Conservation (phyloP, 2,329 filamentous ascomycete genomes). For the Ambrosiella cleistominuta region DNA sequence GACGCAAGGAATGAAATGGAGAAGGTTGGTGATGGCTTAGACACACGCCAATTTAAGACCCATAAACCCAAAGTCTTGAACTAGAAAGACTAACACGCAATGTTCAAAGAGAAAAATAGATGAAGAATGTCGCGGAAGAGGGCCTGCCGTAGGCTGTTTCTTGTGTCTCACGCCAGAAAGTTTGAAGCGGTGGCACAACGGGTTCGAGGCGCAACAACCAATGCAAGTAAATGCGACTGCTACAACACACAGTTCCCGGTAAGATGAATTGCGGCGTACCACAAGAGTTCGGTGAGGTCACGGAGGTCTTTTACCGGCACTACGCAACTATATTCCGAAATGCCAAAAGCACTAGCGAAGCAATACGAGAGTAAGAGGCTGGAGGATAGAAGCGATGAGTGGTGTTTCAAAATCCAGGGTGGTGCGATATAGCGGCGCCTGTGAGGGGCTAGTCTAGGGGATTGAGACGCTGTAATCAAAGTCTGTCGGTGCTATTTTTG, state of each 20-base stretch:
- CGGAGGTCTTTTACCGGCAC: background rate
- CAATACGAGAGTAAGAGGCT: background rate
- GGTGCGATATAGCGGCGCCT: background rate
- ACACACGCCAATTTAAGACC: background rate
- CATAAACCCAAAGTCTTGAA: background rate
- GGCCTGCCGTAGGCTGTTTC: background rate
- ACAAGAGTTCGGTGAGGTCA: too few relatives aligned
- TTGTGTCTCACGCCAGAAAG: background rate
- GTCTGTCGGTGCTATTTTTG: too few relatives aligned
- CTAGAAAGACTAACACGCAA: background rate
- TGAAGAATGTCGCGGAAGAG: background rate
- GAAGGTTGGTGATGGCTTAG: background rate
- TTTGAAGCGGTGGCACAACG: background rate
- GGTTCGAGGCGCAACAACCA: background rate
- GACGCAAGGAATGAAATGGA: background rate
- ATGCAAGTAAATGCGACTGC: slow-evolving; percentile 1
- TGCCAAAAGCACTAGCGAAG: background rate
- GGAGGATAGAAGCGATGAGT: background rate
- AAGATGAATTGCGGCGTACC: too few relatives aligned
- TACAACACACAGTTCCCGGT: background rate
- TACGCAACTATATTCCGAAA: background rate
- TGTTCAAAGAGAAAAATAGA: background rate
- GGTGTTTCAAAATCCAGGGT: background rate
- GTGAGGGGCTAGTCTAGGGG: too few relatives aligned
- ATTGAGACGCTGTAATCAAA: too few relatives aligned